phyloP scores from a whole-genome alignment of 148 eudicot species.

The Silene latifolia region DNA sequence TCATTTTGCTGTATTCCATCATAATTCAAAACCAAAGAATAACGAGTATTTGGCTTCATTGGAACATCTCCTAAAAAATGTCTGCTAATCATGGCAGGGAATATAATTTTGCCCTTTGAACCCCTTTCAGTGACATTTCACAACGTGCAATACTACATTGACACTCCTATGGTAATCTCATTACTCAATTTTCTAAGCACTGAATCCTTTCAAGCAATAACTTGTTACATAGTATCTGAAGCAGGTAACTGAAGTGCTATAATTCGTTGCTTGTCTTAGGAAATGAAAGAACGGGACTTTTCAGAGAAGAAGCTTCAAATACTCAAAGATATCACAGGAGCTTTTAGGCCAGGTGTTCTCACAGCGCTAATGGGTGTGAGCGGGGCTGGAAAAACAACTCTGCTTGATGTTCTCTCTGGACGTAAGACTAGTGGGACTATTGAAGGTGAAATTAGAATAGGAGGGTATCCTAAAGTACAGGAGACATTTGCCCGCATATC shows the following conservation, averaged over 20 bases:
- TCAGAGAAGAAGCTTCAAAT: conserved; percentile 53
- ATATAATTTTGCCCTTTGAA: conserved; percentile 65
- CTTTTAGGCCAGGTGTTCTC: conserved; percentile 71
- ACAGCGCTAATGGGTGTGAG: conserved; percentile 86
- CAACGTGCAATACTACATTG: conserved; percentile 66
- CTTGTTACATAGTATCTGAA: not conserved
- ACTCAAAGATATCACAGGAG: conserved; percentile 61
- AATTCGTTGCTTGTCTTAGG: conserved; percentile 33
- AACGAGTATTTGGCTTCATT: too few species aligned
- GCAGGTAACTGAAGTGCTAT: not conserved
- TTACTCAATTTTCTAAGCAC: not conserved
- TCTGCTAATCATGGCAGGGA: conserved; percentile 40
- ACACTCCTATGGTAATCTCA: conserved; percentile 53
- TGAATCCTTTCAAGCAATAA: not conserved
- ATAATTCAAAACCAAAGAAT: too few species aligned
- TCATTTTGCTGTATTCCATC: too few species aligned
- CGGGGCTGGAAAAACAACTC: conserved; percentile 94
- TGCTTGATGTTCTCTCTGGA: conserved; percentile 79
- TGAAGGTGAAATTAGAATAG: conserved; percentile 69
- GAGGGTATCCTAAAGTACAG: conserved; percentile 71
- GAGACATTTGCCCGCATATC: conserved; percentile 73
- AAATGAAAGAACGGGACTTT: conserved; percentile 63
- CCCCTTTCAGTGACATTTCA: conserved; percentile 58
- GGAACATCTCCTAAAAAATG: not conserved
- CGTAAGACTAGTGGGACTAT: conserved; percentile 71